Base-by-base conservation (phyloP, 768 basidiomycete species). In the Leucosporidium scottii region DNA sequence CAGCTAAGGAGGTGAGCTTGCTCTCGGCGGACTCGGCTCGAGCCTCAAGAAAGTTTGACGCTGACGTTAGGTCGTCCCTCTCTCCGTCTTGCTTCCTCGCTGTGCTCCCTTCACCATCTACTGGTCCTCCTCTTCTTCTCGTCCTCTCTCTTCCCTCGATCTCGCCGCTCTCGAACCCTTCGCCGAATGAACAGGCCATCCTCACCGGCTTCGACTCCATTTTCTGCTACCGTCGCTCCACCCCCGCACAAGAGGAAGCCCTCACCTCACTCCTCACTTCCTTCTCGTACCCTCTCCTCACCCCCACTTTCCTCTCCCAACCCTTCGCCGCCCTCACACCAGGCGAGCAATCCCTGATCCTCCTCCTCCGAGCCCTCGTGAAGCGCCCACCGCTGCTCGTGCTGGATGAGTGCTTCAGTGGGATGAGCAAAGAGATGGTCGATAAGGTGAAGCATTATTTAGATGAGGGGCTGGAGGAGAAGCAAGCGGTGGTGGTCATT, bases 321-420 rank as follows among this genome's bases (percentile, higher is more conserved):
- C 74, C 76, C 3, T 96, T 98, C 75, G 82, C 84, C 0, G 82
- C 83, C 50, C 81, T 93, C 9, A 81, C 87, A 0, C 81, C 84
- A 0, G 87, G 86, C 0, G 88, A 89, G 75, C 93, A 94, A 79
- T 83, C 86, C 55, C 78, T 93, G 55, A 85, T 91, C 25, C 79
- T 98, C 48, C 82, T 97, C 53, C 86, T 93, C 83, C 85, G 93
- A 23, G 90, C 93, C 31, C 80, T 96, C 44, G 91, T 93, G 13
- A 84, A 84, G 20, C 79, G 82, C 20, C 88, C 90, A 4, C 83
- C 83, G 63, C 76, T 99, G 44, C 81, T 98, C 10, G 81, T 97
- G 15, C 79, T 98, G 50, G 94, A 99, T 75, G 94, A 99, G 76
- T 89, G 87, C 13, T 93, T 90, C 85, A 86, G 89, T 28, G 93